Base-by-base conservation (phyloP, 2,329 filamentous ascomycete species). In the Aphanoascus verrucosus region DNA sequence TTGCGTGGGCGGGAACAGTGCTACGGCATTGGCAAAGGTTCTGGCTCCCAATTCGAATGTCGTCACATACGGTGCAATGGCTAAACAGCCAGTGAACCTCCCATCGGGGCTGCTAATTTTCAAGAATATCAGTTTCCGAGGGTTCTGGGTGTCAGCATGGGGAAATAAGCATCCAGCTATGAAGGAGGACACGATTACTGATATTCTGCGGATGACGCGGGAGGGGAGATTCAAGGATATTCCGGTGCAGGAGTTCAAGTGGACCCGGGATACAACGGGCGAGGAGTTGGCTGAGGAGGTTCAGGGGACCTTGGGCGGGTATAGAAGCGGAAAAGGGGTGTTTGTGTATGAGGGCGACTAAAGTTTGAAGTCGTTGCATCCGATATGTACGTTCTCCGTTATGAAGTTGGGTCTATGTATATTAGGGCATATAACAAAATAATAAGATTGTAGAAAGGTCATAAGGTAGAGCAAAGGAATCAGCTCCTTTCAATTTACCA, bases 1-100 rank as follows among this genome's bases (percentile, higher is more conserved):
- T 69, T 97, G 93, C 66, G 91, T 98, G 0, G 93, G 93, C 37
- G 93, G 93, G 4, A 88, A 90, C 67, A 82, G 84, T 9, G 88
- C 89, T 3, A 84, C 85, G 28, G 79, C 83, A 1, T 75, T 98
- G 64, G 85, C 90, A 5, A 87, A 89, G 63, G 78, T 80, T 5
- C 76, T 98, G 2, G 77, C 78, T 4, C 73, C 81, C 0, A 79
- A 81, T 19, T 86, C 80, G 1, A 83, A 85, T 54, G 76, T 97
- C 69, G 88, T 98, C 20, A 95, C 91, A 3, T 98, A 98, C 66
- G 93, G 93, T 23, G 91, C 87, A 49, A 98, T 98, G 93, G 83
- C 86, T 34, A 86, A 86, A 67, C 84, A 94, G 72, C 90, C 91
- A 0, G 78, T 96, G 23, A 77, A 79, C 5, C 71, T 97, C 57